phyloP scores from a whole-genome alignment of 345 rosid genomes.

The Passiflora organensis region DNA sequence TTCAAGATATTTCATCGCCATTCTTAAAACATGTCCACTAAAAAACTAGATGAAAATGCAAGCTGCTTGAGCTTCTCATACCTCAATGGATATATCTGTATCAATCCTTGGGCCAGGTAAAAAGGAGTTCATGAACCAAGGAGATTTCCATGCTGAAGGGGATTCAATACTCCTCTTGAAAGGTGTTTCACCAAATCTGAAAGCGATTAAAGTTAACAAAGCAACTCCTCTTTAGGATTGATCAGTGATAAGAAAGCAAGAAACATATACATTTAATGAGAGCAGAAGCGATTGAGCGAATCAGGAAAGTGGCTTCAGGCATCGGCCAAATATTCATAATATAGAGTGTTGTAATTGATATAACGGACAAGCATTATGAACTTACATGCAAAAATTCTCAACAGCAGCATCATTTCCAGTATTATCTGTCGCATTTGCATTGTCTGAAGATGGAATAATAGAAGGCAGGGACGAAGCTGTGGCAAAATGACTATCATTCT shows the following conservation, averaged over 20 bases:
- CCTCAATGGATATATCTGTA: slow-evolving; percentile 93
- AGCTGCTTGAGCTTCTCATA: too few species aligned
- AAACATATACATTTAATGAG: neutral
- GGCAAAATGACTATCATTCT: slow-evolving; percentile 38
- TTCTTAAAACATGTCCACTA: neutral
- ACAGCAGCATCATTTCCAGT: slow-evolving; percentile 33
- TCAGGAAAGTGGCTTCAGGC: too few species aligned
- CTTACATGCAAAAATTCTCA: slow-evolving; percentile 71
- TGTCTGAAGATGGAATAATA: slow-evolving; percentile 31
- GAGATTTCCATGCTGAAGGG: slow-evolving; percentile 98
- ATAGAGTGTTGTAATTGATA: too few species aligned
- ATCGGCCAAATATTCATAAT: too few species aligned
- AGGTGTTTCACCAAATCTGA: slow-evolving; percentile 86
- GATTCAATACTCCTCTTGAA: slow-evolving; percentile 82
- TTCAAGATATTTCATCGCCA: neutral
- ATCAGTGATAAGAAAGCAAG: neutral
- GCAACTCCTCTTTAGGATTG: too few species aligned
- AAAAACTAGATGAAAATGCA: too few species aligned
- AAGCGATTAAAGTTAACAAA: too few species aligned
- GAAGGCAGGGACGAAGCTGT: slow-evolving; percentile 28
- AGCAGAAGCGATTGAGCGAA: neutral
- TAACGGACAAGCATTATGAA: too few species aligned
- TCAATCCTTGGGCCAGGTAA: slow-evolving; percentile 74
- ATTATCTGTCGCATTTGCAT: slow-evolving; percentile 27
- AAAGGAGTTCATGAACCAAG: slow-evolving; percentile 81